phyloP scores from a whole-genome alignment of 441 rosid species.

The Mallotus repandus region DNA sequence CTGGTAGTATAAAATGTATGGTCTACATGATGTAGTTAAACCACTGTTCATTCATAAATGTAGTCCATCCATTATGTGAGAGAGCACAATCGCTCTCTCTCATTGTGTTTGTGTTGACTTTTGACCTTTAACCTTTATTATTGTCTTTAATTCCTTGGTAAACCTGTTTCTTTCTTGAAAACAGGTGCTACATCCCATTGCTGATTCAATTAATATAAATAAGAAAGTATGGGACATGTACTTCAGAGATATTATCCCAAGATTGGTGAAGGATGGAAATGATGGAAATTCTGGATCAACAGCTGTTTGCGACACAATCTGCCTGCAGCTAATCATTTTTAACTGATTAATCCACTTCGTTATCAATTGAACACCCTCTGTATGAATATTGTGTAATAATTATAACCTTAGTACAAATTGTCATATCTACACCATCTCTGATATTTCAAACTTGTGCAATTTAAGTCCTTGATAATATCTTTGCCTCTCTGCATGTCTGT shows the following conservation, averaged over 20 bases:
- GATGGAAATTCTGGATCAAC: constrained; percentile 92
- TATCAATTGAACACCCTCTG: not conserved
- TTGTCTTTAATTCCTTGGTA: constrained; percentile 4
- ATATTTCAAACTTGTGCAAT: not conserved
- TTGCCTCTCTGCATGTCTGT: not conserved
- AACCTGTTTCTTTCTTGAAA: not conserved
- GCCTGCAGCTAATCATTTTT: constrained; percentile 63
- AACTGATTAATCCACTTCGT: not conserved
- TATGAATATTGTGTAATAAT: not conserved
- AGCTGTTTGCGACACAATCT: constrained; percentile 86
- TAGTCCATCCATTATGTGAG: not conserved
- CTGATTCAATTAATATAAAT: constrained; percentile 83
- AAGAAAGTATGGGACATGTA: constrained; percentile 80
- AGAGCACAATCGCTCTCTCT: not conserved
- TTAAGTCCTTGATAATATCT: not conserved
- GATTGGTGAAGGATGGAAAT: constrained; percentile 74
- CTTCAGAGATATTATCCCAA: constrained; percentile 76
- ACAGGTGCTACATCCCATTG: constrained; percentile 72
- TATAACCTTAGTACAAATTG: not conserved
- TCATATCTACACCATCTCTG: not conserved
- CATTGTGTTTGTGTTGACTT: constrained; percentile 5
- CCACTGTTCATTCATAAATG: not conserved
- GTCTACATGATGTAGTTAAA: not conserved
- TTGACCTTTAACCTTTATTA: not conserved
- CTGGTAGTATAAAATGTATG: not conserved